Evolutionary conservation across 768 basidiomycete species (phyloP).

Genomic region (Trametes cinnabarina): DNA sequence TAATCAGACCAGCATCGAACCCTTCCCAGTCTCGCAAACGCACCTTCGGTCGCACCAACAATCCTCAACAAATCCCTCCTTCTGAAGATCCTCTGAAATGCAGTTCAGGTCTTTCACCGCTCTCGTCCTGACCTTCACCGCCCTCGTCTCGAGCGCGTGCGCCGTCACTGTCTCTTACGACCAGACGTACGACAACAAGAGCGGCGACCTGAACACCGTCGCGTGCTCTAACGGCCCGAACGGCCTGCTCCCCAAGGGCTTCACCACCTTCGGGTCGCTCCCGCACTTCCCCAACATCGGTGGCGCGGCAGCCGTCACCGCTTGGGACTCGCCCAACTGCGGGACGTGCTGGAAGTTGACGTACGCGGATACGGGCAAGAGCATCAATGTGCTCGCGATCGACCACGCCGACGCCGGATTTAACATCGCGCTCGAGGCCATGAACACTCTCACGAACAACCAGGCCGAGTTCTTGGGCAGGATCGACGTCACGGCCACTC

Average conservation of each 20-base stretch:
- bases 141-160: constrained; percentile 14
- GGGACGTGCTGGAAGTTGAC: constrained; percentile 37
- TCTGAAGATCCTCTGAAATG: constrained; percentile 31
- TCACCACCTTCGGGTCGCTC: constrained; percentile 37
- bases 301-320: constrained; percentile 31
- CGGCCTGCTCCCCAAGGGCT: constrained; percentile 35
- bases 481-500: constrained; percentile 41
- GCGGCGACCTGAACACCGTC: constrained; percentile 29
- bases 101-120: constrained; percentile 23
- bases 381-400: constrained; percentile 32
- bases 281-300: constrained; percentile 39
- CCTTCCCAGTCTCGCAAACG: constrained; percentile 5
- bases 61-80: too few species aligned
- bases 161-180: constrained; percentile 37
- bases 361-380: constrained; percentile 21
- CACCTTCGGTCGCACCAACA: background rate
- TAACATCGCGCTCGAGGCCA: constrained; percentile 35
- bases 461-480: constrained; percentile 48
- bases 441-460: constrained; percentile 37
- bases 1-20: background rate
- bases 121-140: constrained; percentile 19
- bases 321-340: constrained; percentile 31
- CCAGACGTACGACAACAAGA: constrained; percentile 33
- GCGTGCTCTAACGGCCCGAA: constrained; percentile 40
- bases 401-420: constrained; percentile 33